Conservation (phyloP, 2,329 filamentous ascomycete species). For the Diaporthe destruens region DNA sequence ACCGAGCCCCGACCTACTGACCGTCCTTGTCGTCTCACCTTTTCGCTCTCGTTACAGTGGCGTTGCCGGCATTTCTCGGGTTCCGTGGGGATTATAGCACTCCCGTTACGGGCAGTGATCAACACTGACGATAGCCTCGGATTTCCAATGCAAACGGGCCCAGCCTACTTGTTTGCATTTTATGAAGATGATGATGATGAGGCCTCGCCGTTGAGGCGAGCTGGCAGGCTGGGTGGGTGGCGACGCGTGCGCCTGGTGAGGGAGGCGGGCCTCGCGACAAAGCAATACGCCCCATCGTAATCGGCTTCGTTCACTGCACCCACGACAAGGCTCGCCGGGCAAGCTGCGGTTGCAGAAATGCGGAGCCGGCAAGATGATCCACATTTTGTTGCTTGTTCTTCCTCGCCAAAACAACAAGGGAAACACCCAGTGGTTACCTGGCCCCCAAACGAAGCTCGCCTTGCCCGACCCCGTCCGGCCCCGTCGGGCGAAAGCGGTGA, state of each 20-base stretch:
- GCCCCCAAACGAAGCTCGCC: conserved; percentile 2
- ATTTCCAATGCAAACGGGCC: neutral
- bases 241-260: neutral
- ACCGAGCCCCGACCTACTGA: conserved; percentile 28
- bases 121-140: conserved; percentile 22
- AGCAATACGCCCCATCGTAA: neutral
- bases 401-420: conserved; percentile 2
- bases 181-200: conserved; percentile 16
- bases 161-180: conserved; percentile 8
- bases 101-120: conserved; percentile 3
- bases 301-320: neutral
- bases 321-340: conserved; percentile 9
- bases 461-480: neutral
- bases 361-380: conserved; percentile 7
- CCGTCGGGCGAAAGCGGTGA: conserved; percentile 36
- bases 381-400: conserved; percentile 13
- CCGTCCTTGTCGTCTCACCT: conserved; percentile 29
- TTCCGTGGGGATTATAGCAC: neutral
- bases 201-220: neutral
- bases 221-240: neutral
- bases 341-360: conserved; percentile 11
- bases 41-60: conserved; percentile 20
- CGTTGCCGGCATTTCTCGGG: conserved; percentile 26
- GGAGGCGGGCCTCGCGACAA: neutral
- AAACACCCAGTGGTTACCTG: conserved; percentile 2